Evolutionary conservation across 140 eudicot genomes (phyloP).

Genomic region (Bidens hawaiensis): DNA sequence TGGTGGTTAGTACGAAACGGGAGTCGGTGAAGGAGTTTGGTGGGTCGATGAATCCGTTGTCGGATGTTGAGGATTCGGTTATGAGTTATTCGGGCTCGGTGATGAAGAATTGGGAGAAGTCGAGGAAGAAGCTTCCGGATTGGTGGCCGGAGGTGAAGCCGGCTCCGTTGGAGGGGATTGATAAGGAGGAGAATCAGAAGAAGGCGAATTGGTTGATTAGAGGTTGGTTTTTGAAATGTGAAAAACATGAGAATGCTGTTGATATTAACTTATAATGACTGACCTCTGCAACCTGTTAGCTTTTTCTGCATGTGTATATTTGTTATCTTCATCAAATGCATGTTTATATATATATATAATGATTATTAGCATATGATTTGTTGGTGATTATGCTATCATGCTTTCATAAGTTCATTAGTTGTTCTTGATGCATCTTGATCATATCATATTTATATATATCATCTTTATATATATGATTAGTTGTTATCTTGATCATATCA

Average conservation of each 20-base stretch:
- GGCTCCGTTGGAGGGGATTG: slow-evolving; percentile 29
- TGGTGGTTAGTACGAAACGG: slow-evolving; percentile 44
- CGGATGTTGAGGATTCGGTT: slow-evolving; percentile 16
- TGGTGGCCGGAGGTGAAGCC: slow-evolving; percentile 54
- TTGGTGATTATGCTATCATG: slow-evolving; percentile 11
- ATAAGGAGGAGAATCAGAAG: slow-evolving; percentile 41
- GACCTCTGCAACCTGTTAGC: too few relatives aligned
- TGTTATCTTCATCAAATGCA: too few relatives aligned
- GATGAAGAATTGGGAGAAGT: slow-evolving; percentile 29
- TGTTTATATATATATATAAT: slow-evolving; percentile 15
- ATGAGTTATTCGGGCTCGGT: slow-evolving; percentile 10
- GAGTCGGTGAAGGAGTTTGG: slow-evolving; percentile 15
- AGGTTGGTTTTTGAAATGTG: slow-evolving; percentile 38
- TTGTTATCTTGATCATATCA: too few relatives aligned
- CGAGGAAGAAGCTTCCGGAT: slow-evolving; percentile 40
- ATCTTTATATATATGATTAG: too few relatives aligned
- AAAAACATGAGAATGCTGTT: slow-evolving; percentile 20
- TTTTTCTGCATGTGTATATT: too few relatives aligned
- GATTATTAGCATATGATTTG: not conserved
- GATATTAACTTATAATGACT: slow-evolving; percentile 7
- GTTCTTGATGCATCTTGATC: too few relatives aligned
- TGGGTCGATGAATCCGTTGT: slow-evolving; percentile 26
- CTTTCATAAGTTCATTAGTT: too few relatives aligned
- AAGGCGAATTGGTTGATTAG: slow-evolving; percentile 48
- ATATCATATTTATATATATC: too few relatives aligned